Evolutionary conservation across 345 rosid genomes (phyloP), one percentile per base, ranked within the genome.

Genomic region (Rubroshorea leprosula): DNA sequence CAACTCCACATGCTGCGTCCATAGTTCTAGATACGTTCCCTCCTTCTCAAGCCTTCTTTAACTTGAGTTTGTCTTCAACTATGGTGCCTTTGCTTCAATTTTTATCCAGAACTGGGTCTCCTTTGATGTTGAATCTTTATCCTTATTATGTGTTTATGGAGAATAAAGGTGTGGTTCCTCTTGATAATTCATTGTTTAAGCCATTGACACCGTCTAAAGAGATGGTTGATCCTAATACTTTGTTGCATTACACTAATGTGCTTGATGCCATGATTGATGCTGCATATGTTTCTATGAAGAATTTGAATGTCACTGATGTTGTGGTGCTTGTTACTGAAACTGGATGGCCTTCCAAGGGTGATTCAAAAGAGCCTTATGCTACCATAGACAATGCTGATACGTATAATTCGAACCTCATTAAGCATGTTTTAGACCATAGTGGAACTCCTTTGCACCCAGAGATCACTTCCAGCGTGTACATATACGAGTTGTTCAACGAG

Each of bases 241-340:
- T 90, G 83, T 67, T 93, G 64, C 99, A 87, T 67, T 93, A 93
- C 76, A 87, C 95, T 3, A 93, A 87, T 51, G 96, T 93, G 23
- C 78, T 93, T 17, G 99, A 93, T 58, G 99, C 97, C 6, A 83
- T 87, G 99, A 78, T 93, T 8, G 99, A 93, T 66, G 85, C 99
- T 39, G 87, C 95, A 0, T 90, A 85, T 66, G 84, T 85, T 29
- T 87, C 99, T 0, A 87, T 93, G 97, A 93, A 83, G 76, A 87
- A 87, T 64, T 67, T 93, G 54, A 93, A 93, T 61, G 63, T 94
- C 26, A 75, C 95, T 44, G 85, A 90, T 67, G 89, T 90, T 4
- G 73, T 46, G 61, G 87, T 93, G 62, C 89, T 93, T 51, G 95
- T 93, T 21, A 83, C 96, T 0, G 97, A 87, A 66, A 76, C 68